phyloP scores from a whole-genome alignment of 75 land plant genomes.

The Sequoia sempervirens region DNA sequence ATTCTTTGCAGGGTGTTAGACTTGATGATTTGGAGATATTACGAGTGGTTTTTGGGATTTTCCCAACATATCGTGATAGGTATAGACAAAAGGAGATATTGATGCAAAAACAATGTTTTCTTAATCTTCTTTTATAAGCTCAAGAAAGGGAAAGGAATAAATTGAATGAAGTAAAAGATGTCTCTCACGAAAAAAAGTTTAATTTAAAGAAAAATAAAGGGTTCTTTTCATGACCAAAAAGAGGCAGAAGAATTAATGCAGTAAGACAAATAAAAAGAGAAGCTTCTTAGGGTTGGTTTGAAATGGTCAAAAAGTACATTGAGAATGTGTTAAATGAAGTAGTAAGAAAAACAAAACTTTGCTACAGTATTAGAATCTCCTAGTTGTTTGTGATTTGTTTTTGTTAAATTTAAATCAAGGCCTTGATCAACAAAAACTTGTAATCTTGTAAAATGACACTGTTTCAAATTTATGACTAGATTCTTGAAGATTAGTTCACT shows the following conservation, averaged over 20 bases:
- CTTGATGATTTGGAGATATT: constrained; percentile 70
- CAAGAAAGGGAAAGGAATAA: neutral
- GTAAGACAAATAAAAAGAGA: neutral
- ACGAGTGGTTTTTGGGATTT: constrained; percentile 86
- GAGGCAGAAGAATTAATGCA: neutral
- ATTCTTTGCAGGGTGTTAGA: constrained; percentile 47
- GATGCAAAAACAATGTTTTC: neutral
- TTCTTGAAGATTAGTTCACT: neutral
- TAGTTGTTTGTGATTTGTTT: neutral
- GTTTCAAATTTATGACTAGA: neutral
- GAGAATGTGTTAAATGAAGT: neutral
- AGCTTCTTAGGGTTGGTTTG: neutral
- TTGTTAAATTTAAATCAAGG: neutral
- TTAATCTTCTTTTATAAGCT: neutral
- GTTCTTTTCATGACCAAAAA: neutral
- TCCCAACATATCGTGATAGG: constrained; percentile 93
- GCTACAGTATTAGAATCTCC: neutral
- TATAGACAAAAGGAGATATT: constrained; percentile 7
- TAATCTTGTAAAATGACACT: neutral
- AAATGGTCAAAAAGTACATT: neutral
- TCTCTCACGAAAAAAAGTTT: too few relatives aligned
- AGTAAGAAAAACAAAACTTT: too few relatives aligned
- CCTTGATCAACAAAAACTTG: neutral
- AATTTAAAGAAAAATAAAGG: neutral
- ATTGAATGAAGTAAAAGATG: neutral